Evolutionary conservation across 208 protist species (phyloP), one percentile per base, ranked within the genome.

Genomic region (Wallacemonas sp.): DNA sequence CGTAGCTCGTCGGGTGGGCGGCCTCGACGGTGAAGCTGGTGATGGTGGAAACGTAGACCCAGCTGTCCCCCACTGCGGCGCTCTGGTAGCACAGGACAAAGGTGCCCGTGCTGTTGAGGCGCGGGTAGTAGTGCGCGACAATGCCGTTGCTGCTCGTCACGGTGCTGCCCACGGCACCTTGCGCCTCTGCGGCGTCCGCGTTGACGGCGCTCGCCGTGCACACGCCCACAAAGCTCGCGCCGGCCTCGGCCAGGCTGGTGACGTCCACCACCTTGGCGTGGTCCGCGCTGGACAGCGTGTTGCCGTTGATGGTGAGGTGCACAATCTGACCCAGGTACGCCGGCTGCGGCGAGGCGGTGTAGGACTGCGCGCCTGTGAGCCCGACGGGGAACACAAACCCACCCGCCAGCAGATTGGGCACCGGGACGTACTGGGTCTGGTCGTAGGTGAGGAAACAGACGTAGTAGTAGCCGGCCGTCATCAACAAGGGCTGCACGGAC

Each of bases 1-100:
- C 46, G 69, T 92, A 95, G 59, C 29, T 26, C 1, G 74, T 81
- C 22, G 89, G 92, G 54, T 82, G 77, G 26, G 92, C 85, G 14
- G 48, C 32, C n/a, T 66, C 70, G 14, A 97, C 92, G 12, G 57
- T 79, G 67, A 97, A 97, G 44, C 65, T 65, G 28, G 74, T 23
- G 16, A 91, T 50, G 45, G 85, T 57, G 1, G 77, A 54, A 25
- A 95, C 79, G 62, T 77, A 94, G 18, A 68, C 36, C 89, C 91
- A 97, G 23, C 61, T 36, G 28, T 82, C 70, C 44, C 55, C 65
- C 39, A 84, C 32, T 23, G 62, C 8, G 14, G 49, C 71, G 64
- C 86, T 93, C 65, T 88, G 79, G 69, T 97, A 97, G 76, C 92
- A 97, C 42, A 97, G 59, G 20, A 94, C 74, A 61, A 87, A 92